Percentiles rank a stretch among this genome's conserved stretches.
Evolutionary conservation across 495 filamentous ascomycete genomes (phyloP).

Genomic region (Penicillium waksmanii): DNA sequence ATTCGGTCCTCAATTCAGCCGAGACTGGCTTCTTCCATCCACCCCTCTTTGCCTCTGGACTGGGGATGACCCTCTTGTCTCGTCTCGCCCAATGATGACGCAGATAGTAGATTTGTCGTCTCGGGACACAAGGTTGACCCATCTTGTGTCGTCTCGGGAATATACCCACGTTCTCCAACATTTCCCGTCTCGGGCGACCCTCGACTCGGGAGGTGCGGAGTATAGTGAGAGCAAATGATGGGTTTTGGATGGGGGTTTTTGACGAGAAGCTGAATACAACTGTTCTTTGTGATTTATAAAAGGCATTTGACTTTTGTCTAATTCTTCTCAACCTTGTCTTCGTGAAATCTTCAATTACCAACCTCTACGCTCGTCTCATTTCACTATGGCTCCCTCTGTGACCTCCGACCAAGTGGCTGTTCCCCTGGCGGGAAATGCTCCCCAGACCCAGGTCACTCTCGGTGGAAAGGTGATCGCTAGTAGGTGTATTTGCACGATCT

Average conservation of each 20-base stretch:
- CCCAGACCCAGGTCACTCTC: constrained; percentile 27
- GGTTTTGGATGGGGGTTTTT: not conserved
- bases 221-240: not conserved
- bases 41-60: not conserved
- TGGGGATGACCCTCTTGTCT: not conserved
- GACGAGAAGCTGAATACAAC: not conserved
- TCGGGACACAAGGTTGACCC: constrained; percentile 5
- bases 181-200: not conserved
- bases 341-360: not conserved
- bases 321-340: not conserved
- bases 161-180: no score
- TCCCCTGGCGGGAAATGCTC: constrained; percentile 3
- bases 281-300: not conserved
- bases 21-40: not conserved
- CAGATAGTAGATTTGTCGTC: constrained; percentile 10
- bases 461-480: constrained; percentile 31
- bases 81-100: not conserved
- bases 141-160: not conserved
- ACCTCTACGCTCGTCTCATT: not conserved
- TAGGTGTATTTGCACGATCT: constrained; percentile 4
- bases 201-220: not conserved
- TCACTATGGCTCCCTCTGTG: constrained; percentile 13
- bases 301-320: not conserved
- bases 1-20: not conserved
- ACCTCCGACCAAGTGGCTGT: constrained; percentile 3